A percentile compares a stretch with the other conserved stretches of the same genome.
phyloP scores from a whole-genome alignment of 73 alveolate species.

The Stentor coeruleus region DNA sequence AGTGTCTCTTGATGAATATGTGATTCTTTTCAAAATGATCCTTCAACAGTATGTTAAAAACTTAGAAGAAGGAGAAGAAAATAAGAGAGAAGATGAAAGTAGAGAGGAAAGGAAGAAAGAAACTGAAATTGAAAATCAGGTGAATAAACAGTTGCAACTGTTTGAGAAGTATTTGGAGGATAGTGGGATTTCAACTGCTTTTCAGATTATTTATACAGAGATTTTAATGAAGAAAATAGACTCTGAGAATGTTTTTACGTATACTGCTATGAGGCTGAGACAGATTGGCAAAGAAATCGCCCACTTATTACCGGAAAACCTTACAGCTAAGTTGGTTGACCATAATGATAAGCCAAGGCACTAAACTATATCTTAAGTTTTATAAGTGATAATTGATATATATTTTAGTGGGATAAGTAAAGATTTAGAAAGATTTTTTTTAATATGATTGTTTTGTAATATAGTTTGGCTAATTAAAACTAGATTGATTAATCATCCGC shows the following conservation, averaged over 20 bases:
- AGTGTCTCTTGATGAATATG: neutral
- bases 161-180: conserved; percentile 43
- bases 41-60: neutral
- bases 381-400: too few species aligned
- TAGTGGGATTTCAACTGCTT: conserved; percentile 37
- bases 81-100: too few species aligned
- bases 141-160: conserved; percentile 24
- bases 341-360: too few species aligned
- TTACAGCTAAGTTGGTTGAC: conserved; percentile 6
- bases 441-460: too few species aligned
- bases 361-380: too few species aligned
- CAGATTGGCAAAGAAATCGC: conserved; percentile 28
- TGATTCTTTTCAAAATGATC: neutral
- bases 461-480: too few species aligned
- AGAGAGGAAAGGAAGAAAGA: neutral
- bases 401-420: too few species aligned
- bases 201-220: conserved; percentile 44
- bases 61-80: too few species aligned
- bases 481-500: too few species aligned
- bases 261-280: conserved; percentile 42
- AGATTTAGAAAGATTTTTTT: too few species aligned
- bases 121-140: conserved; percentile 9
- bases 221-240: conserved; percentile 41
- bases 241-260: conserved; percentile 33
- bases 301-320: conserved; percentile 20